A percentile compares a stretch with the other conserved stretches of the same genome.
Conservation (phyloP, 805 yeast species). For the Zygosaccharomyces pseudorouxii region DNA sequence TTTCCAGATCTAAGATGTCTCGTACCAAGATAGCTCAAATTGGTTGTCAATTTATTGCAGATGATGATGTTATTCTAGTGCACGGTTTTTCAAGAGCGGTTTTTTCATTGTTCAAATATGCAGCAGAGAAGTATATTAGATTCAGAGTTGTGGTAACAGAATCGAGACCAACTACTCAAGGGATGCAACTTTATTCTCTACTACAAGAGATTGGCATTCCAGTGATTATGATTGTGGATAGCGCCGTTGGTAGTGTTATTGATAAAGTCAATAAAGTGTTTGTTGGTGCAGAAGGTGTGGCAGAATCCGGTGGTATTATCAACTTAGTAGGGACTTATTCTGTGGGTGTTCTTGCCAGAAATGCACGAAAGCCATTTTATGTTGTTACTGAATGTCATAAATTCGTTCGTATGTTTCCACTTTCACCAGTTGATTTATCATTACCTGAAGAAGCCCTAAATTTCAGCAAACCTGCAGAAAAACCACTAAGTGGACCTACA, state of each 20-base stretch:
- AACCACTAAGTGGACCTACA: slow-evolving; percentile 43
- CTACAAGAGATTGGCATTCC: slow-evolving; percentile 75
- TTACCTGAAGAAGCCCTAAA: slow-evolving; percentile 45
- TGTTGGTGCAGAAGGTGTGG: slow-evolving; percentile 99
- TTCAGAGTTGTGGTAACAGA: slow-evolving; percentile 91
- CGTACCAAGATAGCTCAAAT: slow-evolving; percentile 81
- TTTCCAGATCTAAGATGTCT: slow-evolving; percentile 85
- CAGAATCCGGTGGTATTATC: slow-evolving; percentile 97
- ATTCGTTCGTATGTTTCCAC: slow-evolving; percentile 92
- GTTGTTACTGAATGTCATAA: slow-evolving; percentile 94
- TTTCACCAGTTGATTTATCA: slow-evolving; percentile 89
- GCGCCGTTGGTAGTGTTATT: slow-evolving; percentile 89
- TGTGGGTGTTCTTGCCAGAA: slow-evolving; percentile 85
- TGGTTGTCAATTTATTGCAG: slow-evolving; percentile 86
- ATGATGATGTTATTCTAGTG: slow-evolving; percentile 84
- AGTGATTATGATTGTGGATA: slow-evolving; percentile 80
- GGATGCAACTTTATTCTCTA: slow-evolving; percentile 62
- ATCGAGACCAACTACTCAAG: slow-evolving; percentile 80
- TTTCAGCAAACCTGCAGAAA: slow-evolving; percentile 34
- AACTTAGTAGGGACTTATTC: slow-evolving; percentile 94
- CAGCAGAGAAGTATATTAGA: slow-evolving; percentile 71
- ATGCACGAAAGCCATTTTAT: slow-evolving; percentile 87
- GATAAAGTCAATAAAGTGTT: slow-evolving; percentile 89
- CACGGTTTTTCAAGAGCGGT: slow-evolving; percentile 94
- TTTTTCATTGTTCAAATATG: slow-evolving; percentile 64